Base-by-base conservation (phyloP, 495 filamentous ascomycete genomes). In the Barbatosphaeria neglecta region DNA sequence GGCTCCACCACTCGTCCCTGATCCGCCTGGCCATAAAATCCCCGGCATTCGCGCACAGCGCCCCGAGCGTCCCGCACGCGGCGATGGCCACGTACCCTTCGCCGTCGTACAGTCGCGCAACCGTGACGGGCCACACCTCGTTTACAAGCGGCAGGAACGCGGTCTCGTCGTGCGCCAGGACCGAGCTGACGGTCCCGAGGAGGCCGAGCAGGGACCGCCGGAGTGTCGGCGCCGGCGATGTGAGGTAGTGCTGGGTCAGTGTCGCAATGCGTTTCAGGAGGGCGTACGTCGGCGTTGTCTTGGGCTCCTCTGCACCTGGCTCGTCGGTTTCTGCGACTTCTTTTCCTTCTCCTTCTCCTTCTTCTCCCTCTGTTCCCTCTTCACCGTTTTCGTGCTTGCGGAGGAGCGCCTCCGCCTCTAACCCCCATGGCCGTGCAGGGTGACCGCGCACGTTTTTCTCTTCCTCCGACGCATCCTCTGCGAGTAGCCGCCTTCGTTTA, bases 141-240 rank as follows among this genome's bases (percentile, higher is more conserved):
- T 95, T 87, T 40, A 96, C 80, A 3, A 96, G 70, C 0, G 92
- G 92, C 1, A 98, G 70, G 58, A 94, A 95, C 11, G 77, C 78
- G 41, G 85, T 77, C 57, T 93, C 83, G 54, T 92, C 80, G 0
- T 72, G 68, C 2, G 82, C 76, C 2, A 96, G 74, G 3, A 80
- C 71, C 0, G 81, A 78, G 10, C 81, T 69, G 8, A 84, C 77
- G 4, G 81, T 82, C 18, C 73, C 62, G 24, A 95, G 73, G 7
- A 96, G 81, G 28, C 73, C 72, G 39, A 95, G 77, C 1, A 96
- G 74, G 2, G 79, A 83, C 18, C 77, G 75, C 22, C 90, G 85
- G 22, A 98, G 76, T 24, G 78, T 72, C 0, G 86, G 81, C 2
- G 87, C 85, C 5, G 87, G 78, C 0, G 85, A 84, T 27, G 87